Percentiles rank a stretch among this genome's conserved stretches.
Evolutionary conservation across 352 stramenopile species (phyloP).

Genomic region (Phytophthora palmivora): DNA sequence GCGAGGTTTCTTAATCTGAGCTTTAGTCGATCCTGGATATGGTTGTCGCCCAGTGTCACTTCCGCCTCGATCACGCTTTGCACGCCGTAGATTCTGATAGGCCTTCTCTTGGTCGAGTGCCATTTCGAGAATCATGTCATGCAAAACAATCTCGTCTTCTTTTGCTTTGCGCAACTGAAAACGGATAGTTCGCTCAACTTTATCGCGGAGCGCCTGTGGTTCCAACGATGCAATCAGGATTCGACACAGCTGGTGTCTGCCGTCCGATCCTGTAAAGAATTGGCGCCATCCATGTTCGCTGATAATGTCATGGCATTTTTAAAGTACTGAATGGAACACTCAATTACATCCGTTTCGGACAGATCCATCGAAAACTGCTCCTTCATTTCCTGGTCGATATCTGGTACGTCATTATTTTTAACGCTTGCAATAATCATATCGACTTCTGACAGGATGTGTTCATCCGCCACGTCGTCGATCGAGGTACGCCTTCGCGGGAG

Average conservation of each 20-base stretch:
- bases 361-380: not conserved
- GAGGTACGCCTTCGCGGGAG: not conserved
- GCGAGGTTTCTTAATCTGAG: not conserved
- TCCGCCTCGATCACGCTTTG: constrained; percentile 2
- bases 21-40: not conserved
- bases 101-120: constrained; percentile 1
- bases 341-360: not conserved
- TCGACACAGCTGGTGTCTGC: not conserved
- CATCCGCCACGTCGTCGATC: not conserved
- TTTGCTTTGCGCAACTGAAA: not conserved
- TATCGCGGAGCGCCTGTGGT: not conserved
- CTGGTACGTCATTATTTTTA: not conserved
- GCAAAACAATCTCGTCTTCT: constrained; percentile 1
- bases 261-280: not conserved
- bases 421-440: not conserved
- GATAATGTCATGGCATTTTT: not conserved
- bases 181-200: not conserved
- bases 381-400: not conserved
- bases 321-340: not conserved
- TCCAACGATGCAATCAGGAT: constrained; percentile 1
- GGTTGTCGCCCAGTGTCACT: not conserved
- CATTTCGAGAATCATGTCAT: not conserved
- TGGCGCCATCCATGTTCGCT: not conserved
- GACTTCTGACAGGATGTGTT: not conserved
- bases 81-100: not conserved